Conservation (phyloP, 345 rosid species). For the Lepidium didymum region DNA sequence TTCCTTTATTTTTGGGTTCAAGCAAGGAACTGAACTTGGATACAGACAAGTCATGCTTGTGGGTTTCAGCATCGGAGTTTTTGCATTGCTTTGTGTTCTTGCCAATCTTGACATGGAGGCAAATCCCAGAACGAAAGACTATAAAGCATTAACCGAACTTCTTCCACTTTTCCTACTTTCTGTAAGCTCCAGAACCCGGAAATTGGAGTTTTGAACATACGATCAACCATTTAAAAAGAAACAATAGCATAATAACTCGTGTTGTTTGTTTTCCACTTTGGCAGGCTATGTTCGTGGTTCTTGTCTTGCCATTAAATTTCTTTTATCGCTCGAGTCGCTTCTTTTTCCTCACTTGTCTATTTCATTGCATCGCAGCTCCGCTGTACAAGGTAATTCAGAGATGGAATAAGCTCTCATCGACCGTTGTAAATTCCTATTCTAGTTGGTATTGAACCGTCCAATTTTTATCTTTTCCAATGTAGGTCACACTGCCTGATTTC, state of each 20-base stretch:
- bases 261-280: background rate
- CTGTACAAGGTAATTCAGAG: slow-evolving; percentile 27
- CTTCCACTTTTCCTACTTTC: slow-evolving; percentile 32
- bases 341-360: slow-evolving; percentile 25
- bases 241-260: background rate
- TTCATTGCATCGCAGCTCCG: slow-evolving; percentile 28
- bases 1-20: slow-evolving; percentile 47
- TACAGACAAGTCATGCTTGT: slow-evolving; percentile 40
- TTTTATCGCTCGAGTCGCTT: slow-evolving; percentile 28
- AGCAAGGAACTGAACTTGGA: slow-evolving; percentile 41
- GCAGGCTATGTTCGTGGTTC: slow-evolving; percentile 13
- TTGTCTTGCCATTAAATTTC: slow-evolving; percentile 27
- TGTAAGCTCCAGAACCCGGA: slow-evolving; percentile 20
- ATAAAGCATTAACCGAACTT: slow-evolving; percentile 33
- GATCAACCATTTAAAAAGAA: background rate
- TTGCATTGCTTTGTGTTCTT: slow-evolving; percentile 37
- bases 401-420: background rate
- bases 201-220: background rate
- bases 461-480: background rate
- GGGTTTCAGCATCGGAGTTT: slow-evolving; percentile 34
- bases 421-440: background rate
- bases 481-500: slow-evolving; percentile 70
- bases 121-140: slow-evolving; percentile 30
- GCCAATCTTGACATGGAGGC: slow-evolving; percentile 49
- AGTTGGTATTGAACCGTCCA: background rate